Evolutionary conservation across 257 asterid species (phyloP), one percentile per base, ranked within the genome.

Genomic region (Voacanga thouarsii): DNA sequence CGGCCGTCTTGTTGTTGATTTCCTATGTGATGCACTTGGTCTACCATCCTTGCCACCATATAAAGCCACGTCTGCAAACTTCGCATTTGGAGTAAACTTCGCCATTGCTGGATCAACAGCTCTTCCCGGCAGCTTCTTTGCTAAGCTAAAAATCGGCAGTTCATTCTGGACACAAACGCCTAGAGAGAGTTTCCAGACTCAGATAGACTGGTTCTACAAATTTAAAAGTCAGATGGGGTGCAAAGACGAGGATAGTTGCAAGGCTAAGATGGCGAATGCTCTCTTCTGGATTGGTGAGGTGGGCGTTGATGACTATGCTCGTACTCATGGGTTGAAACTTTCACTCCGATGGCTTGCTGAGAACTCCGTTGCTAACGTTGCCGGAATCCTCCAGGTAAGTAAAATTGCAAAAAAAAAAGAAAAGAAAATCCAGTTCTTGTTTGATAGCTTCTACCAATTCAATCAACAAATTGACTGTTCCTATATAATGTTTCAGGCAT

Each of bases 271-370:
- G 60, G 84, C 57, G 3, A 81, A 81, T 41, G 75, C 93, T 0
- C 88, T 87, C 60, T 87, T 89, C 67, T 89, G 93, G 91, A 45
- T 87, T 6, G 93, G 91, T 47, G 85, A 80, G 37, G 49, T 87
- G 75, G 91, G 93, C 14, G 66, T 84, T 5, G 72, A 82, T 15
- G 88, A 87, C 83, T 86, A 79, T 24, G 44, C 80, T 30, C 83
- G 84, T 21, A 69, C 83, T 11, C 69, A 61, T 9, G 84, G 80
- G 7, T 73, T 87, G 7, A 8, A 85, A 43, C 11, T 73, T 57
- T 44, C 85, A 23, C 71, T 79, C 53, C 82, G 68, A 45, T 76
- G 79, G 74, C 72, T 87, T 49, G 55, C 85, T 0, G 87, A 87
- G 51, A 65, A 51, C 19, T 82, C 88, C 0, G 79, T 83, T 50